A percentile compares a stretch with the other conserved stretches of the same genome.
These are phyloP conservation scores for Trametes pubescens DNA, from an alignment of 1,284 basidiomycete genomes.

Conservation along the genomic window DNA sequence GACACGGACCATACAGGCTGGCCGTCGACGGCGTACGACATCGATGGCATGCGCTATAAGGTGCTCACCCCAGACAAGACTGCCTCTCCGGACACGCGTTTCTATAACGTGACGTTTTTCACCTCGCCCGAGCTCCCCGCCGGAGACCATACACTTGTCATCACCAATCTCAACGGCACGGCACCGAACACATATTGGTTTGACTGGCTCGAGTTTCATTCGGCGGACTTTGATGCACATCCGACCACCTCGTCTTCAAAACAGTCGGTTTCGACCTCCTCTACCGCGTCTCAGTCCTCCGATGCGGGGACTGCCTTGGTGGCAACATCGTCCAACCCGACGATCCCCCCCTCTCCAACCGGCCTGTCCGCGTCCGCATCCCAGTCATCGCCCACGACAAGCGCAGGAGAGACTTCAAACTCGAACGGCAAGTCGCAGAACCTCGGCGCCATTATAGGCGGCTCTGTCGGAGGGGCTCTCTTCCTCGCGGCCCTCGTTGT, in stretches of 20 bases:
- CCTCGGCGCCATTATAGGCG: slow-evolving; percentile 5
- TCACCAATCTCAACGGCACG: slow-evolving; percentile 14
- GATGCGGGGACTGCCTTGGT: neutral
- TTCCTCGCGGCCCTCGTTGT: neutral
- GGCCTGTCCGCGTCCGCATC: neutral
- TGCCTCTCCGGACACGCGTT: neutral
- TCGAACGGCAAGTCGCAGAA: neutral
- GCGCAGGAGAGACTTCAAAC: too few species aligned
- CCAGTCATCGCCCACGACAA: neutral
- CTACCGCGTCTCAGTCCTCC: neutral
- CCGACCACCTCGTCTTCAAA: neutral
- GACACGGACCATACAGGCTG: neutral
- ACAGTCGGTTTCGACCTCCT: neutral
- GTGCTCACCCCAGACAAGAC: neutral
- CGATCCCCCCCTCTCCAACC: neutral
- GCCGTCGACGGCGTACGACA: slow-evolving; percentile 9
- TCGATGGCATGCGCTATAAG: slow-evolving; percentile 6
- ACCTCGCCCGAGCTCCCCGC: neutral
- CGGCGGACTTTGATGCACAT: too few species aligned
- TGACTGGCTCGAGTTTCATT: slow-evolving; percentile 11
- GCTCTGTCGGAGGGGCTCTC: slow-evolving; percentile 2
- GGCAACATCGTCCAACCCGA: neutral
- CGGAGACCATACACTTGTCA: slow-evolving; percentile 7
- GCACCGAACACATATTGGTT: slow-evolving; percentile 17
- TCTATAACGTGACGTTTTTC: slow-evolving; percentile 14